These are phyloP conservation scores for Cyberlindnera euphorbiiphila DNA, from an alignment of 805 yeast genomes.

Conservation along the genomic window DNA sequence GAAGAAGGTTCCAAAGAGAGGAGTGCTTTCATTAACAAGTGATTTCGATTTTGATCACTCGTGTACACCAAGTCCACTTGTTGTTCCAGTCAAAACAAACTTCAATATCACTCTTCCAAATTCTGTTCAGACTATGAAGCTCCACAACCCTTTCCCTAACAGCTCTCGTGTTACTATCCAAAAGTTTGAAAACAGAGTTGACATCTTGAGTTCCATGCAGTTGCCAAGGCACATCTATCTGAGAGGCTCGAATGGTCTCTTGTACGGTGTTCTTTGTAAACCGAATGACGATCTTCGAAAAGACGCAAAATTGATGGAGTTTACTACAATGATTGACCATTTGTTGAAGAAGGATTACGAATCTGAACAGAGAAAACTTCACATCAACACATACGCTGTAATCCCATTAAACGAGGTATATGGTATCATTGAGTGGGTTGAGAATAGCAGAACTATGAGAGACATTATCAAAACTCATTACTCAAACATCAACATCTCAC, in stretches of 20 bases:
- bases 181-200: slow-evolving; percentile 63
- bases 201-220: slow-evolving; percentile 76
- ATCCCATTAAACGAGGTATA: slow-evolving; percentile 80
- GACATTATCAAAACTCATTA: slow-evolving; percentile 49
- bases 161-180: slow-evolving; percentile 50
- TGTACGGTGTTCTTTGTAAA: slow-evolving; percentile 76
- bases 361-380: slow-evolving; percentile 66
- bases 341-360: slow-evolving; percentile 63
- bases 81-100: slow-evolving; percentile 70
- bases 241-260: slow-evolving; percentile 73
- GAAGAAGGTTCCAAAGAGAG: slow-evolving; percentile 18
- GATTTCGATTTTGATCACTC: slow-evolving; percentile 42
- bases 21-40: slow-evolving; percentile 28
- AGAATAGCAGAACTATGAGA: slow-evolving; percentile 67
- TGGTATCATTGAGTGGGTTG: slow-evolving; percentile 91
- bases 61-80: slow-evolving; percentile 48
- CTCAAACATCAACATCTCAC: slow-evolving; percentile 35
- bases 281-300: slow-evolving; percentile 89
- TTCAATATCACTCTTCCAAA: slow-evolving; percentile 64
- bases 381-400: slow-evolving; percentile 81
- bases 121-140: slow-evolving; percentile 37
- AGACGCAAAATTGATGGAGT: slow-evolving; percentile 89
- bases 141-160: slow-evolving; percentile 42
- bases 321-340: slow-evolving; percentile 81
- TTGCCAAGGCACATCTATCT: slow-evolving; percentile 76